Percentiles rank a stretch among this genome's conserved stretches.
phyloP scores from a whole-genome alignment of 2,329 filamentous ascomycete species.

The Claviceps sp. region DNA sequence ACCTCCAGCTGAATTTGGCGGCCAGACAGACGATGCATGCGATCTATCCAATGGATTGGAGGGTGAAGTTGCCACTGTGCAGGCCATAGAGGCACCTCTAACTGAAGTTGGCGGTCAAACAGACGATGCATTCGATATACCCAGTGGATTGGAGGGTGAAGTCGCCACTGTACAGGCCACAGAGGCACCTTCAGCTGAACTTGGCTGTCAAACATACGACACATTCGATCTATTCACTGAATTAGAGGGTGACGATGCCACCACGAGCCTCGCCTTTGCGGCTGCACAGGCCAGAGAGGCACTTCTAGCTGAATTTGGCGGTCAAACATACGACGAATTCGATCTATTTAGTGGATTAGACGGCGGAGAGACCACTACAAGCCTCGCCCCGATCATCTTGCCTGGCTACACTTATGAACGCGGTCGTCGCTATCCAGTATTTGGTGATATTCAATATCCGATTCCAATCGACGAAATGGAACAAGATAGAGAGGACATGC shows the following conservation, averaged over 20 bases:
- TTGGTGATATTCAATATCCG: slow-evolving; percentile 21
- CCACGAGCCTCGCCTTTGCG: background rate
- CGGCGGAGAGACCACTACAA: slow-evolving; percentile 3
- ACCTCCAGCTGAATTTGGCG: no score
- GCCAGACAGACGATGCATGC: no score
- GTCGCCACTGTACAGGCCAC: no score
- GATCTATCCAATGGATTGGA: no score
- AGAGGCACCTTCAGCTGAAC: background rate
- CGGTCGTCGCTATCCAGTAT: slow-evolving; percentile 19
- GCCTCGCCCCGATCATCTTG: slow-evolving; percentile 7
- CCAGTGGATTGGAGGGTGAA: no score
- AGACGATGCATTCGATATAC: no score
- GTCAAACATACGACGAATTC: slow-evolving; percentile 3
- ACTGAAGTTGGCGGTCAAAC: no score
- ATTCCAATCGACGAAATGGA: slow-evolving; percentile 26
- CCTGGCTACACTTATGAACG: slow-evolving; percentile 7
- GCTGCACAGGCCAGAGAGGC: background rate
- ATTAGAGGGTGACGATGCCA: slow-evolving; percentile 1
- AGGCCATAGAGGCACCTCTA: no score
- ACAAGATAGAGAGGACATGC: slow-evolving; percentile 25
- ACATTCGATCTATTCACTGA: slow-evolving; percentile 3
- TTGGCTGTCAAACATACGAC: slow-evolving; percentile 1
- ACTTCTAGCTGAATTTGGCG: background rate
- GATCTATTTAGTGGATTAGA: slow-evolving; percentile 2
- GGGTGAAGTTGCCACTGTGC: no score